Evolutionary conservation across 768 basidiomycete species (phyloP).

Genomic region (Suillus decipiens): DNA sequence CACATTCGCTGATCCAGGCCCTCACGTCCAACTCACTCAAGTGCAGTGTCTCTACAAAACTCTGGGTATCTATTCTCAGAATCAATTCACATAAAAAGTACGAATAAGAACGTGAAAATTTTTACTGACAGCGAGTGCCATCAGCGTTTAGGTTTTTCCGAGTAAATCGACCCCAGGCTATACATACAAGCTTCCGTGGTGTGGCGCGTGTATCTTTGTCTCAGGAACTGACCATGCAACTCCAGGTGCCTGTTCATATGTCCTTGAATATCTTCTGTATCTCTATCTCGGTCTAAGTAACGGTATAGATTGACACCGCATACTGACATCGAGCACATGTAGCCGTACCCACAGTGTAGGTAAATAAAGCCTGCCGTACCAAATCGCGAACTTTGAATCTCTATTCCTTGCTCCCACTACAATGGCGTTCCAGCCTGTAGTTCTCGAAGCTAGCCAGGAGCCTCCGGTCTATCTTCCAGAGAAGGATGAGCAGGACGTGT

Average conservation of each 20-base stretch:
- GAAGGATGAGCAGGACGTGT: neutral
- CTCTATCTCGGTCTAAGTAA: neutral
- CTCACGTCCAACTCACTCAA: too few relatives aligned
- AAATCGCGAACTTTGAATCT: neutral
- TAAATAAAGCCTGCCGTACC: neutral
- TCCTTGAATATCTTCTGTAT: neutral
- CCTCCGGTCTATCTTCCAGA: constrained; percentile 19
- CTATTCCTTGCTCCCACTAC: constrained; percentile 8
- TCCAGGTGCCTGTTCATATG: neutral
- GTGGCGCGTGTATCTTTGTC: neutral
- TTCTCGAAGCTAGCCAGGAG: constrained; percentile 18
- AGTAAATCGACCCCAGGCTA: neutral
- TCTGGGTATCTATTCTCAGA: too few relatives aligned
- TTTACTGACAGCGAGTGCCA: neutral
- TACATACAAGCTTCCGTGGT: neutral
- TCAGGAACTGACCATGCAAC: neutral
- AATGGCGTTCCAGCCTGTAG: constrained; percentile 26
- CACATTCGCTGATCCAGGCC: too few relatives aligned
- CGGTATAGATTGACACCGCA: neutral
- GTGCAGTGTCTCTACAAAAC: too few relatives aligned
- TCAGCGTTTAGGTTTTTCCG: neutral
- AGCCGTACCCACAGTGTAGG: neutral
- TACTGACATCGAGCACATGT: neutral
- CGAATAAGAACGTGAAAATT: too few relatives aligned
- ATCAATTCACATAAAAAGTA: too few relatives aligned